These are phyloP conservation scores for Chaetomiaceae sp. DNA, from an alignment of 2,329 filamentous ascomycete species.

Conservation along the genomic window DNA sequence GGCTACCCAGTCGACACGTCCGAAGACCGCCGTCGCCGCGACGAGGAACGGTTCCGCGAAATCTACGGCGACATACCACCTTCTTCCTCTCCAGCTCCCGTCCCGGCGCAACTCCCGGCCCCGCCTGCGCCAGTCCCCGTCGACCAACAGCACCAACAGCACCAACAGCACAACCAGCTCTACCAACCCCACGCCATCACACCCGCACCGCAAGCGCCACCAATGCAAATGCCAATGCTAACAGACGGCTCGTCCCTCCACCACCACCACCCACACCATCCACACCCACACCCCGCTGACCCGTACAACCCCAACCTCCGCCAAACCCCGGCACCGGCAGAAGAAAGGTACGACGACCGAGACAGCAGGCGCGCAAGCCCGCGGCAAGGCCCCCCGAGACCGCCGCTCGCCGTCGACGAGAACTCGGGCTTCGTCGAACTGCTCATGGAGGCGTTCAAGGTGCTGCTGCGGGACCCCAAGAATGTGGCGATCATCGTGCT, in stretches of 20 bases:
- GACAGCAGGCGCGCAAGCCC: too few species aligned
- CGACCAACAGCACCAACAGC: not conserved
- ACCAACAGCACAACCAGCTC: not conserved
- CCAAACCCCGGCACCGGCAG: too few species aligned
- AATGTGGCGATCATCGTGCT: conserved; percentile 56
- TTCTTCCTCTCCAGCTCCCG: conserved; percentile 10
- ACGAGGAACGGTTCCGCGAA: conserved; percentile 51
- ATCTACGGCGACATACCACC: conserved; percentile 42
- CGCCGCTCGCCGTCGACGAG: conserved; percentile 28
- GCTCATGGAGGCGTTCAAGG: conserved; percentile 48
- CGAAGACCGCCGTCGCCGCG: conserved; percentile 38
- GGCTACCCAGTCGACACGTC: conserved; percentile 22
- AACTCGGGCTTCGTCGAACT: conserved; percentile 51
- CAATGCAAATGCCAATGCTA: not conserved
- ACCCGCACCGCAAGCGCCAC: not conserved
- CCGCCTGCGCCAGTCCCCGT: not conserved
- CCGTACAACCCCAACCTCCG: too few species aligned
- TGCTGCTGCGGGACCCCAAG: conserved; percentile 54
- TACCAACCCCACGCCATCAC: not conserved
- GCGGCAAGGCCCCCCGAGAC: not conserved
- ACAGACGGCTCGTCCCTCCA: not conserved
- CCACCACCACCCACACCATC: not conserved
- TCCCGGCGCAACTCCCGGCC: conserved; percentile 11
- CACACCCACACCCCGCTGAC: too few species aligned
- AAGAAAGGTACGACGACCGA: too few species aligned